phyloP scores from a whole-genome alignment of 2,329 filamentous ascomycete species.

The Talaromyces islandicus region DNA sequence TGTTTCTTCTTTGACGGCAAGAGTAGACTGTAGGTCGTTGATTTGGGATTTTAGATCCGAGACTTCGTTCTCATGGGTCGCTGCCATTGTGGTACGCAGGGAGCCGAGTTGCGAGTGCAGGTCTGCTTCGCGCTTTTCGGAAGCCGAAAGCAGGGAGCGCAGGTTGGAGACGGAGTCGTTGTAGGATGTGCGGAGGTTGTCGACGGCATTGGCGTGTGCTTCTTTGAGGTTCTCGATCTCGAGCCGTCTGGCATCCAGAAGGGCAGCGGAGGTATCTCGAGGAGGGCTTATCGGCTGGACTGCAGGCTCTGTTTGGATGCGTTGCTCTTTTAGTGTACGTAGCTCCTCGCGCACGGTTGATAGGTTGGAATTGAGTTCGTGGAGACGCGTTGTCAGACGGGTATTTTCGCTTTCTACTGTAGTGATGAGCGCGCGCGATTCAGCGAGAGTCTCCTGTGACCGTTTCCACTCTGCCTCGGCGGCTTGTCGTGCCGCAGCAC shows the following conservation, averaged over 20 bases:
- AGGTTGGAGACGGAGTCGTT: conserved; percentile 31
- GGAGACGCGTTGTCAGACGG: conserved; percentile 26
- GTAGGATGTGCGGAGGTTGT: conserved; percentile 32
- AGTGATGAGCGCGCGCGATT: conserved; percentile 31
- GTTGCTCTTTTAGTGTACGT: conserved; percentile 23
- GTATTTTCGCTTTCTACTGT: conserved; percentile 35
- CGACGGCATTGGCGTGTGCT: conserved; percentile 30
- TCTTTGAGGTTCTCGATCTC: conserved; percentile 31
- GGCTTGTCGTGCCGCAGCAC: conserved; percentile 21
- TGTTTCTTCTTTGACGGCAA: conserved; percentile 36
- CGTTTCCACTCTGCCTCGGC: conserved; percentile 29
- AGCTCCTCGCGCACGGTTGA: conserved; percentile 26
- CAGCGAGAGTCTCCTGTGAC: conserved; percentile 30
- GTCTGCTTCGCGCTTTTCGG: conserved; percentile 29
- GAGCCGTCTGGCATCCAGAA: conserved; percentile 28
- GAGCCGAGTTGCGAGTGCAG: conserved; percentile 26
- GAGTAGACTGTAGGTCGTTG: conserved; percentile 26
- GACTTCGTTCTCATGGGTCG: conserved; percentile 20
- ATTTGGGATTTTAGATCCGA: conserved; percentile 26
- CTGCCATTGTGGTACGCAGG: conserved; percentile 17
- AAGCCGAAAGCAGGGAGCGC: conserved; percentile 25
- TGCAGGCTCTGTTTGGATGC: conserved; percentile 19
- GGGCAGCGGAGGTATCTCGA: conserved; percentile 8
- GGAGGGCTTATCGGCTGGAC: conserved; percentile 3
- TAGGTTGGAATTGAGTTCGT: conserved; percentile 28